Evolutionary conservation across 305 asterid genomes (phyloP), one percentile per base, ranked within the genome.

Genomic region (Fraxinus paxiana): DNA sequence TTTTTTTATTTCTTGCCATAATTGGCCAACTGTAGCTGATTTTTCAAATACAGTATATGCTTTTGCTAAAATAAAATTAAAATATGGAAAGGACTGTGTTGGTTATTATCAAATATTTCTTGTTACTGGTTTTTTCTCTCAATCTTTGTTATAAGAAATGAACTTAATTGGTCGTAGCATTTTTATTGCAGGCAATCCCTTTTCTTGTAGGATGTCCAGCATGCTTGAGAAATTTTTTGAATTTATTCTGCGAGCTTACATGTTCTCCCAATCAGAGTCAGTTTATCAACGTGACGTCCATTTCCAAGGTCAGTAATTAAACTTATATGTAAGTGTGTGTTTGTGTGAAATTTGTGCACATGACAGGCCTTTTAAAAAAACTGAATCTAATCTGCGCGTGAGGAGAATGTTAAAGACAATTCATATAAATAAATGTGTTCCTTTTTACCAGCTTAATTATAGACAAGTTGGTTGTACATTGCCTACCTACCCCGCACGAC

Each of bases 201-300:
- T 92, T 96, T 87, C 97, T 96, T 77, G 98, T 94, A 83, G 98
- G 99, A 67, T 96, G 99, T 88, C 99, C 99, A 72, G 97, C 99
- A 83, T 96, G 99, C 89, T 90, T 96, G 94, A 93, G 99, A 86
- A 96, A 94, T 86, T 96, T 96, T 85, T 89, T 96, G 92, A 96
- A 96, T 92, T 90, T 96, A 38, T 96, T 96, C 90, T 96, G 99
- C 77, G 99, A 94, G 91, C 98, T 96, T 76, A 88, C 99, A 3
- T 96, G 99, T 84, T 96, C 99, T 75, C 98, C 99, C 3, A 93
- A 91, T 85, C 99, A 96, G 92, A 94, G 98, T 81, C 97, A 92
- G 86, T 96, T 94, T 86, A 96, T 96, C 79, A 93, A 96, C 46
- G 99, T 96, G 88, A 92, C 98, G 43, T 89, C 97, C 54, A 85